Evolutionary conservation across 2,329 filamentous ascomycete genomes (phyloP).

Genomic region (Colletotrichum paranaense): DNA sequence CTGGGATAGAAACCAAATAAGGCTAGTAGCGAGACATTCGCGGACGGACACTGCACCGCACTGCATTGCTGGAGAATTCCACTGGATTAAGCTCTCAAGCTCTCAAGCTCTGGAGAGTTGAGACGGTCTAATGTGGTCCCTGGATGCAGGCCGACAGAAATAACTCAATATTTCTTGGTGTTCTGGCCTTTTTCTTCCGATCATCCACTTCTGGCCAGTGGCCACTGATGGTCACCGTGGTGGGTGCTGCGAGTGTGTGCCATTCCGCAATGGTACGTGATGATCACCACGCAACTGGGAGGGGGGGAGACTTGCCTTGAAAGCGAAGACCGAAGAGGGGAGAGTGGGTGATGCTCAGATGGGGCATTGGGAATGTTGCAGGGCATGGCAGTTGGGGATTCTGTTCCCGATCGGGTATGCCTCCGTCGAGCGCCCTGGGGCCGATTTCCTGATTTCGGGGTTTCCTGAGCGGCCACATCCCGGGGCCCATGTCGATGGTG

Average conservation of each 20-base stretch:
- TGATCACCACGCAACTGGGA: neutral
- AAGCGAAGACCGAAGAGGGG: neutral
- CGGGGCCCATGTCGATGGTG: neutral
- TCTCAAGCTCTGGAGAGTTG: neutral
- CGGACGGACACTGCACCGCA: neutral
- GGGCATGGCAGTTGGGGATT: neutral
- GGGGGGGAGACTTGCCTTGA: neutral
- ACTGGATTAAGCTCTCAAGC: neutral
- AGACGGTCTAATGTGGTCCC: conserved; percentile 8
- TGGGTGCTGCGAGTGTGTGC: neutral
- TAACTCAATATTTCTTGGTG: neutral
- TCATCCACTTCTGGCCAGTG: neutral
- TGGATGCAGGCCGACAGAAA: conserved; percentile 11
- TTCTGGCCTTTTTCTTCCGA: neutral
- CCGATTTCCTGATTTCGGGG: conserved; percentile 17
- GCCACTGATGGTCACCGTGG: neutral
- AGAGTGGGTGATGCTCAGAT: neutral
- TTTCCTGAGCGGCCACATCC: neutral
- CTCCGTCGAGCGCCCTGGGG: conserved; percentile 11
- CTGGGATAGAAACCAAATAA: too few relatives aligned
- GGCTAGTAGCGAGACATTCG: neutral
- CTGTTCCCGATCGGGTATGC: conserved; percentile 14
- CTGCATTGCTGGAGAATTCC: conserved; percentile 2
- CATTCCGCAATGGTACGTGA: neutral
- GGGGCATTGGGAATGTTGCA: neutral